Percentiles rank a stretch among this genome's conserved stretches.
phyloP scores from a whole-genome alignment of 116 monocot species.

The Cymodocea nodosa region DNA sequence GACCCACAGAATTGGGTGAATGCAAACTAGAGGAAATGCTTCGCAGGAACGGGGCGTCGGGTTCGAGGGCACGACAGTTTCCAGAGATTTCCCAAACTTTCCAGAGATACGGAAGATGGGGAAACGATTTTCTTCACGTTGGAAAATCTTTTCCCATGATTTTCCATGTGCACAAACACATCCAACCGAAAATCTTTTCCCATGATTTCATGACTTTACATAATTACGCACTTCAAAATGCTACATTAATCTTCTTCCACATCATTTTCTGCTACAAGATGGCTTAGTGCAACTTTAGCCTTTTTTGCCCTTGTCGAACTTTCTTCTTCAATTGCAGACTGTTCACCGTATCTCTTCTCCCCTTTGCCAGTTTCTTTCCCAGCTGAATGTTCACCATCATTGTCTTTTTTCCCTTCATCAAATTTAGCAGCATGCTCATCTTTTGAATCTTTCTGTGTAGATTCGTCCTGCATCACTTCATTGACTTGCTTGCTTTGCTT shows the following conservation, averaged over 20 bases:
- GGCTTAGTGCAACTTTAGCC: slow-evolving; percentile 44
- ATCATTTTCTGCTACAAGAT: slow-evolving; percentile 43
- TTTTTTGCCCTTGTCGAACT: slow-evolving; percentile 29
- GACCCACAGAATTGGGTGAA: too few species aligned
- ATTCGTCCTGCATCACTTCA: background rate
- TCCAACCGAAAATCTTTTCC: too few species aligned
- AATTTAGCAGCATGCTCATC: background rate
- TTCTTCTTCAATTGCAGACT: slow-evolving; percentile 5
- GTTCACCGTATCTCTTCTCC: slow-evolving; percentile 39
- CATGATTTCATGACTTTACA: background rate
- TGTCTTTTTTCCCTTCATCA: background rate
- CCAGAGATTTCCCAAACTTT: too few species aligned
- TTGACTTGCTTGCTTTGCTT: slow-evolving; percentile 3
- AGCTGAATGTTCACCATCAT: background rate
- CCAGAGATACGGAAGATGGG: too few species aligned
- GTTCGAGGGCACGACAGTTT: too few species aligned
- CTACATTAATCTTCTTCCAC: slow-evolving; percentile 11
- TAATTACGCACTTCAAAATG: background rate
- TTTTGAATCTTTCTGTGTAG: background rate
- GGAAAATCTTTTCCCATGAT: too few species aligned
- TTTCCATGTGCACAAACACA: too few species aligned
- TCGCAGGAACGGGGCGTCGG: too few species aligned
- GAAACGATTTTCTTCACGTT: too few species aligned
- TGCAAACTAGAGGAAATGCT: too few species aligned
- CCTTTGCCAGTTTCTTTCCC: slow-evolving; percentile 7